Conservation (phyloP, 148 eudicot species). For the Amaranthus palmeri region DNA sequence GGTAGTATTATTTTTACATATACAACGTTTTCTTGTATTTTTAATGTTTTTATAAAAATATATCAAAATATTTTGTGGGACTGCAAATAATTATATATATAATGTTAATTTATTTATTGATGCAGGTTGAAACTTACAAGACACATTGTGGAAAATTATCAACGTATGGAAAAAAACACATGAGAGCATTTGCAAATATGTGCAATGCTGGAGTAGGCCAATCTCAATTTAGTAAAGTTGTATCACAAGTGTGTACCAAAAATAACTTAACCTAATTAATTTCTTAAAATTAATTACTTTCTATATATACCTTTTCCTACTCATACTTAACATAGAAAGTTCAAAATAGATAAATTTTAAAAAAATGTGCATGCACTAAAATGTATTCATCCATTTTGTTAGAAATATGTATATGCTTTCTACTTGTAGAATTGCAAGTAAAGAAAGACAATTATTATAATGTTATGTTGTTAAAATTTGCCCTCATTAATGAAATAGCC, state of each 20-base stretch:
- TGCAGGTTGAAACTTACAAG: conserved; percentile 28
- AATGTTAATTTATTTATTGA: no score
- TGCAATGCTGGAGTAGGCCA: conserved; percentile 37
- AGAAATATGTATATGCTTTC: no score
- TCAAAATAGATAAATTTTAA: no score
- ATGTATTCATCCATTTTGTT: no score
- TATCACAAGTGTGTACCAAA: conserved; percentile 23
- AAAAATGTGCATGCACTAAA: no score
- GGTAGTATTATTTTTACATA: background rate
- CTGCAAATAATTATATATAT: no score
- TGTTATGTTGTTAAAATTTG: no score
- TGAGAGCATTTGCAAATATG: conserved; percentile 36
- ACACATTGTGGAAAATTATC: conserved; percentile 31
- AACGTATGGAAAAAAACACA: conserved; percentile 32
- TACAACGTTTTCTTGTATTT: background rate
- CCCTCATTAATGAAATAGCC: no score
- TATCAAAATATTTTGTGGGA: background rate
- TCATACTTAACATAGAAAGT: no score
- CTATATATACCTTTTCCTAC: background rate
- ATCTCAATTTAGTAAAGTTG: conserved; percentile 22
- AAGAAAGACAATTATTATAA: no score
- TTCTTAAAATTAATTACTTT: background rate
- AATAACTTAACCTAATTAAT: no score
- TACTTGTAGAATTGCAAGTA: no score
- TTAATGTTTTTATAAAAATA: background rate